Percentiles rank a stretch among this genome's conserved stretches.
These are phyloP conservation scores for Chlorella sp. DNA, from an alignment of 139 green algal genomes.

Conservation along the genomic window DNA sequence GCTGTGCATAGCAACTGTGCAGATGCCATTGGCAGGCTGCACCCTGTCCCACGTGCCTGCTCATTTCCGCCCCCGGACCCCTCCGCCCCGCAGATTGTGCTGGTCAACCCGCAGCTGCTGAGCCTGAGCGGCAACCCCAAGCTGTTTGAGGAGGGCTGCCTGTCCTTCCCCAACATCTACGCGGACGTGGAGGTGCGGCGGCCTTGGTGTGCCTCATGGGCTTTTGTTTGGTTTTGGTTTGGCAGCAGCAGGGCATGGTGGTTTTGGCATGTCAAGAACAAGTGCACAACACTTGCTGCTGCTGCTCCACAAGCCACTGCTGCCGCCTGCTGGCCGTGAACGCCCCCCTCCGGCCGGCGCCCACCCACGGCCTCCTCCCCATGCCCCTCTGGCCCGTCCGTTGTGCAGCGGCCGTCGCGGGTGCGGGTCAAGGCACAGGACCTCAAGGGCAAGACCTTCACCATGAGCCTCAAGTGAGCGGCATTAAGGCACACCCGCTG, in stretches of 20 bases:
- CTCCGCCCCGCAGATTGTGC: conserved; percentile 74
- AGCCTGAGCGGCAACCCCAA: conserved; percentile 61
- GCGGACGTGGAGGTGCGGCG: conserved; percentile 73
- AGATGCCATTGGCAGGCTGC: no score
- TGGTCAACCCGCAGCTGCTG: conserved; percentile 95
- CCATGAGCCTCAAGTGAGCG: conserved; percentile 8
- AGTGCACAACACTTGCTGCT: not conserved
- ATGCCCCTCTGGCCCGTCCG: not conserved
- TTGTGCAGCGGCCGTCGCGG: conserved; percentile 61
- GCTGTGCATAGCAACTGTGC: no score
- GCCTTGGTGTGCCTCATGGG: not conserved
- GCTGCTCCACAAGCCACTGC: not conserved
- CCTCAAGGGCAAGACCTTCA: conserved; percentile 76
- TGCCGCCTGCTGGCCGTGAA: not conserved
- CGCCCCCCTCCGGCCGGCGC: not conserved
- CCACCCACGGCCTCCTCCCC: no score
- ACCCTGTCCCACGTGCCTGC: not conserved
- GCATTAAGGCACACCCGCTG: no score
- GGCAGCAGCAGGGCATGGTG: no score
- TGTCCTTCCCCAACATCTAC: conserved; percentile 86
- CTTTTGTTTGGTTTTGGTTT: no score
- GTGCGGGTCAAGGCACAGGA: conserved; percentile 90
- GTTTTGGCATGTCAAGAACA: not conserved
- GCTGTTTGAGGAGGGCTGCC: conserved; percentile 82
- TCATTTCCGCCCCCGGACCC: not conserved